Base-by-base conservation (phyloP, 306 rosid genomes). In the Fagus sylvatica region DNA sequence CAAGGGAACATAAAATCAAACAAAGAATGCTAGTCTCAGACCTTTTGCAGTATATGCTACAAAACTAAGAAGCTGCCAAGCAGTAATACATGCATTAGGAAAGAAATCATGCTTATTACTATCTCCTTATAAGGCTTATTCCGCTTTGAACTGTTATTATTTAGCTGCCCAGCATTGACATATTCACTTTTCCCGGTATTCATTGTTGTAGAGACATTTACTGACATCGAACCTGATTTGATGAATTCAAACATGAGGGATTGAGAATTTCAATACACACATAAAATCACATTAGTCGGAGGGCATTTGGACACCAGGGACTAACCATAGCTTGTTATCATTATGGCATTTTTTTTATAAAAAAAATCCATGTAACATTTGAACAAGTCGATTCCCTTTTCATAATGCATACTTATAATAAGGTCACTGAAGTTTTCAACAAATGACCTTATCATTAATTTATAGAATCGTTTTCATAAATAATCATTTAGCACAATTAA, bases 141-240 rank as follows among this genome's bases (percentile, higher is more conserved):
- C 32, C 43, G 84, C 43, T 81, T 34, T 64, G 90, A 87, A 72
- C 66, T 77, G 87, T 86, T 73, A 6, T 86, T 84, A 61, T 94
- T 84, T 4, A 88, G 32, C 72, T 93, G 89, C 65, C 97, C 94
- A 12, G 98, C 85, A 53, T 88, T 93, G 46, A 95, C 97, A 74
- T 9, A 91, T 79, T 93, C 97, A 66, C 93, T 93, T 76, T 83
- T 87, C 55, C 97, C 90, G 0, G 88, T 85, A 53, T 87, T 91
- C 32, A 87, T 62, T 56, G 89, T 64, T 59, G 97, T 87, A 32
- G 99, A 87, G 54, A 96, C 98, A 78, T 96, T 96, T 78, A 96
- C 96, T 1, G 99, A 75, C 76, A 66, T 76, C 3, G 98, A 86
- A 85, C 99, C 99, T 96, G 62, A 46, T 53, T 69, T 32, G 6